phyloP scores from a whole-genome alignment of 1,139 yeast genomes.

The Yamadazyma friedrichii region DNA sequence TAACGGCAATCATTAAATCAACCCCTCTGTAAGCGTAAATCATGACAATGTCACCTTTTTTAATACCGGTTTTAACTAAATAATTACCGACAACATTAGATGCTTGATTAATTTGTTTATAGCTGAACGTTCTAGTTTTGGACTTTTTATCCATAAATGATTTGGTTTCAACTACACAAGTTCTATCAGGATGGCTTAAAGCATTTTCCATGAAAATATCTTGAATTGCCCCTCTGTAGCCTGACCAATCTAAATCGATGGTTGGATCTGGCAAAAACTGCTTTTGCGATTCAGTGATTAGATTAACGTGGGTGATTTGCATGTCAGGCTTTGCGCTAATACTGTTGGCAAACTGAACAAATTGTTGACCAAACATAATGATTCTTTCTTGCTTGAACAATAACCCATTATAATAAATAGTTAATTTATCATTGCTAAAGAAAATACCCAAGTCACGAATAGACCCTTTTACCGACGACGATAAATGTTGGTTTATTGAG shows the following conservation, averaged over 20 bases:
- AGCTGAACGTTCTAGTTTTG: constrained; percentile 71
- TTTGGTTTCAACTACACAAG: constrained; percentile 91
- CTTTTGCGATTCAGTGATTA: constrained; percentile 65
- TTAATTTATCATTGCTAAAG: constrained; percentile 26
- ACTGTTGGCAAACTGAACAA: constrained; percentile 48
- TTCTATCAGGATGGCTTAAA: constrained; percentile 73
- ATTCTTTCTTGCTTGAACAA: constrained; percentile 73
- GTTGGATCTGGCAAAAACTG: constrained; percentile 83
- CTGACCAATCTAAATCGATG: constrained; percentile 81
- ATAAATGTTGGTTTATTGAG: constrained; percentile 39
- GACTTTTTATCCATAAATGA: constrained; percentile 56
- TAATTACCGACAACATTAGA: constrained; percentile 94
- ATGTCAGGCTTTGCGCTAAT: constrained; percentile 29
- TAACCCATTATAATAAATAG: constrained; percentile 70
- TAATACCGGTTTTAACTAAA: constrained; percentile 75
- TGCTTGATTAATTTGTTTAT: constrained; percentile 84
- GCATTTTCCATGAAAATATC: constrained; percentile 91
- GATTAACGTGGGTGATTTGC: constrained; percentile 58
- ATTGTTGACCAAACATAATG: constrained; percentile 68
- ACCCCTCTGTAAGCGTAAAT: constrained; percentile 97
- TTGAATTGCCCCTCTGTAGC: constrained; percentile 92
- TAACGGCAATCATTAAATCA: constrained; percentile 91
- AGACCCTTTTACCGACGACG: constrained; percentile 51
- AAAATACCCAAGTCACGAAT: constrained; percentile 65
- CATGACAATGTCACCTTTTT: constrained; percentile 93